Conservation (phyloP, 257 asterid species). For the Anisodus acutangulus region DNA sequence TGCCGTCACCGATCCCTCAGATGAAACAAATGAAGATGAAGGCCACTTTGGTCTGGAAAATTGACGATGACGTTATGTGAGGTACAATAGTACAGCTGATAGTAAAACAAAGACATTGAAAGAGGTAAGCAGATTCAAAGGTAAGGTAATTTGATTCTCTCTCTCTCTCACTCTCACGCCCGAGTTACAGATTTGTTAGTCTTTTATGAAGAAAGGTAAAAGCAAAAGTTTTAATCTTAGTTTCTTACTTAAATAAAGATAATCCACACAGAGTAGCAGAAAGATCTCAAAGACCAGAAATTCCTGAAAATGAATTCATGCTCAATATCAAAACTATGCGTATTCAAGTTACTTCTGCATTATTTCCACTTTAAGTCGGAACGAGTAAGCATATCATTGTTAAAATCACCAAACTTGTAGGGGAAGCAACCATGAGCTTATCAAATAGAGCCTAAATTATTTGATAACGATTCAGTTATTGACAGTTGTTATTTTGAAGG, state of each 20-base stretch:
- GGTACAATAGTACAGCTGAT: background rate
- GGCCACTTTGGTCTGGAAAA: conserved; percentile 97
- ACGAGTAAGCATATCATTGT: background rate
- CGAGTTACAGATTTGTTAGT: no score
- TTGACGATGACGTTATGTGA: conserved; percentile 28
- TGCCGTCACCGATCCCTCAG: conserved; percentile 87
- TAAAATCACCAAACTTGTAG: no score
- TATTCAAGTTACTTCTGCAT: background rate
- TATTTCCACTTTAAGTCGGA: background rate
- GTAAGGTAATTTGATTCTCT: background rate
- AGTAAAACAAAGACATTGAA: background rate
- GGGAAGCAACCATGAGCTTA: no score
- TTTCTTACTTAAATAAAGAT: background rate
- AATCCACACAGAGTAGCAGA: background rate
- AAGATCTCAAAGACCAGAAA: background rate
- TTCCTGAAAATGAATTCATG: background rate
- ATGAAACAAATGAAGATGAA: conserved; percentile 59
- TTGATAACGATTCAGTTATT: no score
- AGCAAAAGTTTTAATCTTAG: no score
- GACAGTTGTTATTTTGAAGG: background rate
- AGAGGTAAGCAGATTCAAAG: background rate
- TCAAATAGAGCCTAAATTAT: no score
- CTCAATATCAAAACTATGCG: background rate
- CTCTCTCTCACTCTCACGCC: no score
- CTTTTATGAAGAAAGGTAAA: no score